These are phyloP conservation scores for Scedosporium aurantiacum DNA, from an alignment of 2,329 filamentous ascomycete species.

Conservation along the genomic window DNA sequence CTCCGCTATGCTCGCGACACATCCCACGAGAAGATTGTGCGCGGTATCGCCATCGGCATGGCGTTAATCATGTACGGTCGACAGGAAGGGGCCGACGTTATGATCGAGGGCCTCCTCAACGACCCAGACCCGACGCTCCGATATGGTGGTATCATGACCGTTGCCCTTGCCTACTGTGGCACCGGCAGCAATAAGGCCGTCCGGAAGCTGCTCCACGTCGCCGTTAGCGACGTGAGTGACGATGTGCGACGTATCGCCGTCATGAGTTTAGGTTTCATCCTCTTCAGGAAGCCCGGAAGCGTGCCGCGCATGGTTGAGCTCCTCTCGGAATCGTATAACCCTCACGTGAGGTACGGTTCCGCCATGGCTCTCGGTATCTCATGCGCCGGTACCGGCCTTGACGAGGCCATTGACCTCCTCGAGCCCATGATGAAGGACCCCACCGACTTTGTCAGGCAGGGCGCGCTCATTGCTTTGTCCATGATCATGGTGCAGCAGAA, in stretches of 20 bases:
- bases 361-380: constrained; percentile 98
- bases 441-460: constrained; percentile 95
- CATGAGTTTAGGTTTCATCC: constrained; percentile 94
- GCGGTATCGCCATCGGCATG: constrained; percentile 91
- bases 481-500: constrained; percentile 99
- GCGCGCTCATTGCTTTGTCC: constrained; percentile 81
- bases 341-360: constrained; percentile 92
- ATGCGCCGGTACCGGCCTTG: constrained; percentile 88
- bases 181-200: constrained; percentile 98
- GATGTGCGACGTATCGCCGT: constrained; percentile 93
- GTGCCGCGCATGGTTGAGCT: constrained; percentile 98
- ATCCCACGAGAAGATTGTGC: constrained; percentile 97
- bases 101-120: constrained; percentile 85
- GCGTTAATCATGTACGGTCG: constrained; percentile 96
- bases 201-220: constrained; percentile 85
- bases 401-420: constrained; percentile 90
- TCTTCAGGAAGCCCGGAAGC: constrained; percentile 94
- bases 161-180: constrained; percentile 92
- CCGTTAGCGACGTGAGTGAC: constrained; percentile 95
- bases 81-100: constrained; percentile 86
- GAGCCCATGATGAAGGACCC: constrained; percentile 99
- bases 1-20: constrained; percentile 96
- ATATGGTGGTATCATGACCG: constrained; percentile 98
- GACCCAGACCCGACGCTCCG: constrained; percentile 88
- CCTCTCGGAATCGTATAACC: constrained; percentile 96